Conservation (phyloP, 2,329 filamentous ascomycete species). For the Alternaria triticimaculans region DNA sequence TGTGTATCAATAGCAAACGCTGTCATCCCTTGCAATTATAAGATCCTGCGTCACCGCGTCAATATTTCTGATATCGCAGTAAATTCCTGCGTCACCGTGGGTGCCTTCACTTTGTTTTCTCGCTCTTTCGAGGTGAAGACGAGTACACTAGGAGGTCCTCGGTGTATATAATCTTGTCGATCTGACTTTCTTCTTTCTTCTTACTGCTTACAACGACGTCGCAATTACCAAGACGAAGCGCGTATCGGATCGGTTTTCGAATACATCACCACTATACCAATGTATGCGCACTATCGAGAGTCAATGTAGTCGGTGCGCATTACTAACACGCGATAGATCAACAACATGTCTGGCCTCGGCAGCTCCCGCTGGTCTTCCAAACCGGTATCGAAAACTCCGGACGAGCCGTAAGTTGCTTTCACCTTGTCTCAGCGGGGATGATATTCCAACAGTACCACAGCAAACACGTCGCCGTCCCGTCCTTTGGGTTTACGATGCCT, state of each 20-base stretch:
- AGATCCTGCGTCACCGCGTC: neutral
- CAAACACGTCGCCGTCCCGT: neutral
- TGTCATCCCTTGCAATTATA: no score
- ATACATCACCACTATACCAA: no score
- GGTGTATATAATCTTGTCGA: neutral
- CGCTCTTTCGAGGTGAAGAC: neutral
- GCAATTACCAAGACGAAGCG: rapidly evolving
- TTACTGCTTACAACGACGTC: neutral
- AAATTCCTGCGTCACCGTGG: neutral
- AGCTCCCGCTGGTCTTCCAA: neutral
- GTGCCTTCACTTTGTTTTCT: neutral
- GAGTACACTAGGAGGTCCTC: neutral
- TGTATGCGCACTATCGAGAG: no score
- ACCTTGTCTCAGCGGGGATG: neutral
- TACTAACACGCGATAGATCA: neutral
- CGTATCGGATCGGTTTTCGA: rapidly evolving
- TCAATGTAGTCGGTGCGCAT: no score
- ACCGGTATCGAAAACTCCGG: neutral
- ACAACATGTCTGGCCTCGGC: neutral
- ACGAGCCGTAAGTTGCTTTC: neutral
- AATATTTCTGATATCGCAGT: neutral
- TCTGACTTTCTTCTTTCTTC: neutral
- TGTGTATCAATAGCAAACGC: neutral
- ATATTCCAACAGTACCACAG: neutral
- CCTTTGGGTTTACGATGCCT: neutral